Percentiles rank a stretch among this genome's conserved stretches.
phyloP scores from a whole-genome alignment of 148 eudicot genomes.

The Talinum fruticosum region DNA sequence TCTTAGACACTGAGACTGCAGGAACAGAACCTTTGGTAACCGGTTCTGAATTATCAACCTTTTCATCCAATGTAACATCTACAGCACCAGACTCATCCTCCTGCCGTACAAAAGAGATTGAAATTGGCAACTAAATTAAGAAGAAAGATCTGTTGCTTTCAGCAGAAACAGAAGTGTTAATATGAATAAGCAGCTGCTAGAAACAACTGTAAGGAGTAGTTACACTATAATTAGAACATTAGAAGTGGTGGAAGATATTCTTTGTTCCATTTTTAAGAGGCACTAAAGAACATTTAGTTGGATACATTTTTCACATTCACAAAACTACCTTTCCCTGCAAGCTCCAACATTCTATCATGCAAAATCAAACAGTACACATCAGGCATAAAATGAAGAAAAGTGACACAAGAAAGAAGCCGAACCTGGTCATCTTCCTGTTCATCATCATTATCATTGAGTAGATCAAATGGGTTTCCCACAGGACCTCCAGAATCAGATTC shows the following conservation, averaged over 20 bases:
- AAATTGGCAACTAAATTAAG: neutral
- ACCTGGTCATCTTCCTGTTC: constrained; percentile 37
- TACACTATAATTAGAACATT: neutral
- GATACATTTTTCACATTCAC: neutral
- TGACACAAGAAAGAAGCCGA: neutral
- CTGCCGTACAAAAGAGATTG: constrained; percentile 31
- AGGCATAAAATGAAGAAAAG: neutral
- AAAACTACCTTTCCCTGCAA: neutral
- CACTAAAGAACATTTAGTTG: neutral
- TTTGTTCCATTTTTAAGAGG: neutral
- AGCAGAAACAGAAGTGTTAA: neutral
- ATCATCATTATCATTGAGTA: constrained; percentile 36
- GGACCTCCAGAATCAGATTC: constrained; percentile 35
- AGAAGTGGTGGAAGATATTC: too few species aligned
- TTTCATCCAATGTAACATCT: constrained; percentile 26
- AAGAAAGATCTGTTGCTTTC: neutral
- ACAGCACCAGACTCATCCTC: constrained; percentile 38
- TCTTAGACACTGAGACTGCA: constrained; percentile 39
- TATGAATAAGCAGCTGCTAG: neutral
- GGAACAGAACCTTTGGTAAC: constrained; percentile 26
- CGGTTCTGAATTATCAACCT: constrained; percentile 23
- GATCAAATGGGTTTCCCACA: constrained; percentile 40
- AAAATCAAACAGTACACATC: neutral
- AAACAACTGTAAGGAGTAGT: neutral
- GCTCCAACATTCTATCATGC: neutral